Conservation (phyloP, 805 yeast genomes). For the Suhomyces faveliae region DNA sequence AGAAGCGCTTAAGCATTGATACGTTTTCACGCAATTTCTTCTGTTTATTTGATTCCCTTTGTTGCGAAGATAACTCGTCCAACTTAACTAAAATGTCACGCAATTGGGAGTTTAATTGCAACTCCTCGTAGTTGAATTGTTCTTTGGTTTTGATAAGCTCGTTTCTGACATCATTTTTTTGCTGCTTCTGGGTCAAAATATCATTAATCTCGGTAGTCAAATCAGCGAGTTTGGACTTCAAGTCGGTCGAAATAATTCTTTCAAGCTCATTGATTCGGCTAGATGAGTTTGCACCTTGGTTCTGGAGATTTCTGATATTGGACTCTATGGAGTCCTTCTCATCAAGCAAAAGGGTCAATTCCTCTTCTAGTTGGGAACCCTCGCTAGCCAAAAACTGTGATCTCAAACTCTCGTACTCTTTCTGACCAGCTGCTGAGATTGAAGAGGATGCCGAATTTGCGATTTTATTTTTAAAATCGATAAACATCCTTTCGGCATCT, state of each 20-base stretch:
- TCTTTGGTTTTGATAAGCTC: constrained; percentile 36
- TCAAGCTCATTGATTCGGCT: constrained; percentile 43
- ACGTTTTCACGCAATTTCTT: constrained; percentile 71
- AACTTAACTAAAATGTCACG: constrained; percentile 58
- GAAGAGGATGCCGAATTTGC: constrained; percentile 17
- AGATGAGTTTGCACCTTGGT: constrained; percentile 36
- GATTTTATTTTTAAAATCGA: constrained; percentile 28
- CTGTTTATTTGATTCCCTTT: constrained; percentile 73
- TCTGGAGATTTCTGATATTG: constrained; percentile 21
- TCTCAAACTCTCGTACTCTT: constrained; percentile 59
- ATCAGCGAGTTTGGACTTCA: constrained; percentile 30
- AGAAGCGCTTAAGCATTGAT: constrained; percentile 61
- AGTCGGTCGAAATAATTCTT: constrained; percentile 32
- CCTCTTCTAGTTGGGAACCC: constrained; percentile 59
- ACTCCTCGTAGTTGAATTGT: constrained; percentile 45
- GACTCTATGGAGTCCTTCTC: constrained; percentile 45
- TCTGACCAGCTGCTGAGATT: constrained; percentile 50
- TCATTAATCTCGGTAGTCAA: constrained; percentile 31
- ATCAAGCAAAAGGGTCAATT: constrained; percentile 38
- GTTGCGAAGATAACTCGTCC: constrained; percentile 72
- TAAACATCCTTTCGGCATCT: constrained; percentile 35
- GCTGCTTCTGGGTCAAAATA: constrained; percentile 26
- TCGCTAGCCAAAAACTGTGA: constrained; percentile 52
- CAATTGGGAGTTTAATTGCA: constrained; percentile 61
- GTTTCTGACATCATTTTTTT: constrained; percentile 24